Percentiles rank a stretch among this genome's conserved stretches.
Evolutionary conservation across 2,329 filamentous ascomycete genomes (phyloP).

Genomic region (Sporothrix brunneoviolacea): DNA sequence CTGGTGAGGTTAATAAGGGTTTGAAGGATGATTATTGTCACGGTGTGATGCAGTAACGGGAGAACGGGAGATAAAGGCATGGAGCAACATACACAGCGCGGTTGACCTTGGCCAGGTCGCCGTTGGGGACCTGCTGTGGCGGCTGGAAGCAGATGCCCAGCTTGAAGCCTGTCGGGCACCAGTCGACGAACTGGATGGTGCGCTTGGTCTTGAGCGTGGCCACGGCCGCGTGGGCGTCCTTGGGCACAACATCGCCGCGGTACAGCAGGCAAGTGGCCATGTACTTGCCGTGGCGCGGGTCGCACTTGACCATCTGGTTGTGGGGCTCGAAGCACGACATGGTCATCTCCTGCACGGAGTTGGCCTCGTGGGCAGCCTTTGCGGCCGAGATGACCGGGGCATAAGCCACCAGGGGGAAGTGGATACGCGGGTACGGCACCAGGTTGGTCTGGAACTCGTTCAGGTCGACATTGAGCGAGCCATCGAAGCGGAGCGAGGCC

Average conservation of each 20-base stretch:
- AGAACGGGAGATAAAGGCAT: no score
- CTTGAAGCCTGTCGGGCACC: slow-evolving; percentile 99
- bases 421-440: slow-evolving; percentile 96
- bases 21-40: no score
- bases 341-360: slow-evolving; percentile 97
- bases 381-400: slow-evolving; percentile 88
- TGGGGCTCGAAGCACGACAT: slow-evolving; percentile 99
- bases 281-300: slow-evolving; percentile 98
- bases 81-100: slow-evolving; percentile 82
- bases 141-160: slow-evolving; percentile 99
- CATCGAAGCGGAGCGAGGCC: slow-evolving; percentile 95
- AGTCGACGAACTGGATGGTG: slow-evolving; percentile 98
- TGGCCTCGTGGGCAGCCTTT: slow-evolving; percentile 95
- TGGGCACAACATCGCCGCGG: slow-evolving; percentile 95
- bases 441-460: slow-evolving; percentile 99
- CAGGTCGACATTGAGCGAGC: slow-evolving; percentile 96
- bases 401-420: slow-evolving; percentile 98
- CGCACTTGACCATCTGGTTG: slow-evolving; percentile 99
- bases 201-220: slow-evolving; percentile 98
- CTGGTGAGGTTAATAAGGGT: slow-evolving; percentile 36
- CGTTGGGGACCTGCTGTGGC: slow-evolving; percentile 61
- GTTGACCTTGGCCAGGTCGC: slow-evolving; percentile 95
- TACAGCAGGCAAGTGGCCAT: slow-evolving; percentile 98
- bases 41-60: no score
- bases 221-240: slow-evolving; percentile 87